phyloP scores from a whole-genome alignment of 148 eudicot species.

The Cornus kousa region DNA sequence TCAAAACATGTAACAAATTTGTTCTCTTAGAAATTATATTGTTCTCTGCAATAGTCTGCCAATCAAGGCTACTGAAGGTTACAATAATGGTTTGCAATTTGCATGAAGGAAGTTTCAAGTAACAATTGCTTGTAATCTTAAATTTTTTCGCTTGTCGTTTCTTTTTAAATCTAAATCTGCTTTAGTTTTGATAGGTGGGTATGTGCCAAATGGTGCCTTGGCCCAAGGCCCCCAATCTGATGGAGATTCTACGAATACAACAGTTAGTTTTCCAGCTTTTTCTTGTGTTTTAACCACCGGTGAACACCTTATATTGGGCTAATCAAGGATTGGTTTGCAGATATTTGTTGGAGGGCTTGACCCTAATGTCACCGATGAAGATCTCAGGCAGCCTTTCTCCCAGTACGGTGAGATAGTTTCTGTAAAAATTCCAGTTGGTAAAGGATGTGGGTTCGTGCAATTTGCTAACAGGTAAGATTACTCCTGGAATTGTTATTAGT shows the following conservation, averaged over 20 bases:
- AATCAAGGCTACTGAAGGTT: too few relatives aligned
- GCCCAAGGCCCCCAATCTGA: constrained; percentile 74
- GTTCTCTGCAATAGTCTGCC: too few relatives aligned
- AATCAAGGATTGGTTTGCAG: constrained; percentile 32
- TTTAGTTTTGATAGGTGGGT: constrained; percentile 57
- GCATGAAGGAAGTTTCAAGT: background rate
- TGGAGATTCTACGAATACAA: constrained; percentile 85
- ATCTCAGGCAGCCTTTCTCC: constrained; percentile 85
- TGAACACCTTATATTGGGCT: background rate
- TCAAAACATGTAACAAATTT: too few relatives aligned
- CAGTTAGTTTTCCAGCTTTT: constrained; percentile 47
- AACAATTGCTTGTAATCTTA: background rate
- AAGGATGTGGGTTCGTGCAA: constrained; percentile 97
- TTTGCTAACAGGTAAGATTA: constrained; percentile 71
- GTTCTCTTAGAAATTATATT: too few relatives aligned
- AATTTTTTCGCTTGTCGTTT: too few relatives aligned
- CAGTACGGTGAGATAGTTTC: constrained; percentile 90
- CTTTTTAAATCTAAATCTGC: background rate
- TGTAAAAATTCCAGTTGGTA: constrained; percentile 90
- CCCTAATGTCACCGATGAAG: constrained; percentile 83
- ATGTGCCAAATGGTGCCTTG: constrained; percentile 60
- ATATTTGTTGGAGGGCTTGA: constrained; percentile 99
- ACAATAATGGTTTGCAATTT: background rate
- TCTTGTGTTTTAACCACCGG: background rate
- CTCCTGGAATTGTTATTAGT: background rate